These are phyloP conservation scores for Hemisphaericaspora xylanilytica DNA, from an alignment of 1,139 yeast genomes.

Conservation along the genomic window DNA sequence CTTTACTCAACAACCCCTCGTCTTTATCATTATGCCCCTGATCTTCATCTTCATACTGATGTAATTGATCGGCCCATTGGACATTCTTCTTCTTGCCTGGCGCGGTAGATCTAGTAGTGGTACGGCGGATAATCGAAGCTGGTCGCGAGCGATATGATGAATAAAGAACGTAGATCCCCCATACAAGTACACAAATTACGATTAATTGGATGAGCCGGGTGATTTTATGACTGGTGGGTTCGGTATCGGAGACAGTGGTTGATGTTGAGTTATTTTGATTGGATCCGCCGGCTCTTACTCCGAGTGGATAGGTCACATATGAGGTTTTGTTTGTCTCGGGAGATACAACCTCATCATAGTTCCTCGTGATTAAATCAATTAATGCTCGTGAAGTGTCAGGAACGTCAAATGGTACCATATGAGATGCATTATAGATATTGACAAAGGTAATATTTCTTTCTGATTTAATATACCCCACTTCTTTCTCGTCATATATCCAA, in stretches of 20 bases:
- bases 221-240: slow-evolving; percentile 25
- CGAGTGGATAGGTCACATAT: slow-evolving; percentile 34
- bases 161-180: slow-evolving; percentile 45
- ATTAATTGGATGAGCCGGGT: slow-evolving; percentile 42
- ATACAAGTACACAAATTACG: slow-evolving; percentile 40
- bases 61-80: slow-evolving; percentile 56
- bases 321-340: slow-evolving; percentile 16
- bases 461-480: slow-evolving; percentile 50
- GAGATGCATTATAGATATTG: slow-evolving; percentile 73
- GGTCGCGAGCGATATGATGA: slow-evolving; percentile 40
- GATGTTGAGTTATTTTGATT: slow-evolving; percentile 9
- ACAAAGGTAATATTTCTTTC: slow-evolving; percentile 79
- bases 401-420: slow-evolving; percentile 91
- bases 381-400: slow-evolving; percentile 71
- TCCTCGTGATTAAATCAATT: slow-evolving; percentile 48
- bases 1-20: slow-evolving; percentile 37
- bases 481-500: slow-evolving; percentile 52
- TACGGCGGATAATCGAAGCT: slow-evolving; percentile 43
- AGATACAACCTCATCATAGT: slow-evolving; percentile 24
- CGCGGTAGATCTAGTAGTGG: no score
- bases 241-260: slow-evolving; percentile 10
- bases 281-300: slow-evolving; percentile 17
- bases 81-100: slow-evolving; percentile 54
- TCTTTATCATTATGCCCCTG: slow-evolving; percentile 12
- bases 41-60: slow-evolving; percentile 35